Percentiles rank a stretch among this genome's conserved stretches.
Conservation (phyloP, 176 grass and related monocot genomes). For the Thalia dealbata region DNA sequence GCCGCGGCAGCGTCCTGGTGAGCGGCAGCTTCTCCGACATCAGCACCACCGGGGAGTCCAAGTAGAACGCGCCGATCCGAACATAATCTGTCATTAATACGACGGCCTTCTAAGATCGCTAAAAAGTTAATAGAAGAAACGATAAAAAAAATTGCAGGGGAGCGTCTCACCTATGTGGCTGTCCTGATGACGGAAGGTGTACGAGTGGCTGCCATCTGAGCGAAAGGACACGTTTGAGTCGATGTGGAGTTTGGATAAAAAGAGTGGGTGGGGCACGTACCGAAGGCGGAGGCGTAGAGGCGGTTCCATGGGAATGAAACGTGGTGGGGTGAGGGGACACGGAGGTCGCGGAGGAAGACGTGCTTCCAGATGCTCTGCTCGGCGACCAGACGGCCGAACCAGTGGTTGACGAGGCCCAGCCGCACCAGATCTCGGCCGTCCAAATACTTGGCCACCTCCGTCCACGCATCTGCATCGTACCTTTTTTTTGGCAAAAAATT, state of each 20-base stretch:
- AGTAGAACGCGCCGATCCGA: conserved; percentile 63
- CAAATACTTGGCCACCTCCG: conserved; percentile 80
- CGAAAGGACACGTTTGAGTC: conserved; percentile 25
- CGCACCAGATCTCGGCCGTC: conserved; percentile 52
- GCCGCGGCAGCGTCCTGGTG: conserved; percentile 29
- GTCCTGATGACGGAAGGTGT: conserved; percentile 35
- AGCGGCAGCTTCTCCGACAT: conserved; percentile 48
- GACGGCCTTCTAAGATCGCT: background rate
- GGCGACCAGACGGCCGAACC: conserved; percentile 55
- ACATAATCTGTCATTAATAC: conserved; percentile 36
- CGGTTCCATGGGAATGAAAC: conserved; percentile 51
- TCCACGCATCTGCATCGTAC: conserved; percentile 74
- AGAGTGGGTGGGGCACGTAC: conserved; percentile 17
- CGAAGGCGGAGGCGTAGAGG: conserved; percentile 56
- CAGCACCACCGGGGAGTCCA: conserved; percentile 44
- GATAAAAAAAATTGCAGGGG: background rate
- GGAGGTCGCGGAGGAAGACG: conserved; percentile 75
- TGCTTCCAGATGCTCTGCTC: conserved; percentile 78
- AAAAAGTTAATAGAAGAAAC: background rate
- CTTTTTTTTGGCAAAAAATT: conserved; percentile 25
- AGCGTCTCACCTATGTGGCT: conserved; percentile 60
- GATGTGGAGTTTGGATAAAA: background rate
- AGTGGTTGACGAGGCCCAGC: conserved; percentile 41
- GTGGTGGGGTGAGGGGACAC: conserved; percentile 23
- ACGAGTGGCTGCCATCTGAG: conserved; percentile 66